Evolutionary conservation across 2,329 filamentous ascomycete species (phyloP), one percentile per base, ranked within the genome.

Genomic region (Trematosphaeria pertusa): DNA sequence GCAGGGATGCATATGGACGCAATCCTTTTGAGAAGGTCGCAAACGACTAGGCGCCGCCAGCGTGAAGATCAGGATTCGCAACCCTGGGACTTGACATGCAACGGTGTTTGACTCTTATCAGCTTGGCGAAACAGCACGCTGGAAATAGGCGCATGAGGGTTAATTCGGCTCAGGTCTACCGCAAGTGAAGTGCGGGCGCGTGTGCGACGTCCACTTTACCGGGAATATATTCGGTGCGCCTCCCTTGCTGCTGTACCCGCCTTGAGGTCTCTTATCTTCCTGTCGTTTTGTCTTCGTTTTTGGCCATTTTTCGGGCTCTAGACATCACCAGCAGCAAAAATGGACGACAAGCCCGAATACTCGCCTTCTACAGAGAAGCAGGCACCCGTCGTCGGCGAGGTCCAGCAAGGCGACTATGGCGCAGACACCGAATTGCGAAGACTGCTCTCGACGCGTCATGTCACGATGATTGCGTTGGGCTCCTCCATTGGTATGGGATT

Each of bases 401-500:
- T 17, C n/a, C 34, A 32, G n/a, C 43, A 44, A 12, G 32, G 37
- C 24, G 62, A 64, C 48, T 46, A 64, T 58, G 62, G 62, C 28
- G 62, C 62, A 9, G 59, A 69, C 20, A 65, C 53, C 8, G 61
- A 75, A 42, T 65, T 78, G 14, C 65, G 69, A 32, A 69, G 74
- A 14, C 58, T 64, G 4, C 66, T 78, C 24, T 67, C 70, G 48
- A 75, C 73, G 10, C 67, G 71, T 20, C 71, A 74, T 54, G 50
- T 73, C n/a, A 70, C 65, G 37, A 72, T 74, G 69, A 70, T 74
- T 47, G 66, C 71, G 3, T 52, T 73, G 7, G 71, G 70, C 4
- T 71, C 67, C 3, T 70, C 67, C 18, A 79, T 79, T 60, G 76
- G 77, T 4, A 51, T 54, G 47, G 76, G 76, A 15, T 53, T 78